These are phyloP conservation scores for Amanita polypyramis DNA, from an alignment of 768 basidiomycete species.

Conservation along the genomic window DNA sequence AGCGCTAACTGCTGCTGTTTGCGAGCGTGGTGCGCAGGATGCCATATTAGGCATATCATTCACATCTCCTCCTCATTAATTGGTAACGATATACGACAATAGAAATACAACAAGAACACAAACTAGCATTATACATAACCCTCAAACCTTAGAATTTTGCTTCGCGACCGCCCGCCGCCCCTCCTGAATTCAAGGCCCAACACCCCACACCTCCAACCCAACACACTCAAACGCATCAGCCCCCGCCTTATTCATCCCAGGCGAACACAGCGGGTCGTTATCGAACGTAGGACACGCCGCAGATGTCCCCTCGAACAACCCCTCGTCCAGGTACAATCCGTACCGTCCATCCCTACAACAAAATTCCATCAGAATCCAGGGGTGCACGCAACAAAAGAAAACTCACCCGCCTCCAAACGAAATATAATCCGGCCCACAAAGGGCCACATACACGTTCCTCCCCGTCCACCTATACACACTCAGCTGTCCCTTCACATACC, in stretches of 20 bases:
- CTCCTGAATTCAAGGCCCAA: slow-evolving; percentile 38
- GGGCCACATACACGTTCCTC: slow-evolving; percentile 79
- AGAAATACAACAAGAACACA: no score
- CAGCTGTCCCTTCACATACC: slow-evolving; percentile 36
- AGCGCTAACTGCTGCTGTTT: no score
- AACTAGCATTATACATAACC: no score
- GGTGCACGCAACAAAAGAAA: not conserved
- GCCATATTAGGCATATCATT: no score
- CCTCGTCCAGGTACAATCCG: slow-evolving; percentile 79
- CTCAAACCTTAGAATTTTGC: no score
- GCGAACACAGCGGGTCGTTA: slow-evolving; percentile 71
- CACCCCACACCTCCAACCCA: slow-evolving; percentile 85
- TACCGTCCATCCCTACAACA: slow-evolving; percentile 69
- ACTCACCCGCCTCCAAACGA: slow-evolving; percentile 91
- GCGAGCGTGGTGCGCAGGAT: no score
- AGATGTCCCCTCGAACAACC: slow-evolving; percentile 75
- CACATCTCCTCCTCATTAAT: no score
- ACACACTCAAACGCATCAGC: slow-evolving; percentile 78
- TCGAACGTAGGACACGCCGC: slow-evolving; percentile 79
- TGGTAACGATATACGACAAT: no score
- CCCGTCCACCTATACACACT: slow-evolving; percentile 79
- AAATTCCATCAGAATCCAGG: not conserved
- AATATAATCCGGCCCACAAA: slow-evolving; percentile 72
- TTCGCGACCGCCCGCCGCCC: no score
- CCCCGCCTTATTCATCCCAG: slow-evolving; percentile 33